Base-by-base conservation (phyloP, 1,284 basidiomycete genomes). In the Ustilago sp. region DNA sequence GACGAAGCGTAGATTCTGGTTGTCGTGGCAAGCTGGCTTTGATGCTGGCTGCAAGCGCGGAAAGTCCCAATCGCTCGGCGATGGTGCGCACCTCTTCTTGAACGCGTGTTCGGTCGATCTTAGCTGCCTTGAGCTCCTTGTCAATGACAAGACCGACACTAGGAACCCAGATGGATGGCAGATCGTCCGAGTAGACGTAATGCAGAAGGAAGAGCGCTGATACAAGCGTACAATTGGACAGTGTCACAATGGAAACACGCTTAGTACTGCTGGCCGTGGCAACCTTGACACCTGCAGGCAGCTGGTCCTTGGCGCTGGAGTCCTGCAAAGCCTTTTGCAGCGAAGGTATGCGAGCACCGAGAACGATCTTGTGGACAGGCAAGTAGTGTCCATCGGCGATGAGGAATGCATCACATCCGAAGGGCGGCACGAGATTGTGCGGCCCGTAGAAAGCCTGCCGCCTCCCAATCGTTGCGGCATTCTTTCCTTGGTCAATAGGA, bases 141-240 rank as follows among this genome's bases (percentile, higher is more conserved):
- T 88, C 88, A 3, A 93, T 87, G 2, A 88, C 86, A 1, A 87
- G 82, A 1, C 88, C 88, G 11, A 98, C 88, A 12, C 94, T 91
- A 12, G 89, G 88, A 81, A 98, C 95, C 94, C 94, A 97, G 7
- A 96, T 84, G 0, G 94, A 90, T 8, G 93, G 89, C 0, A 95
- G 86, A 34, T 92, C 90, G 85, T 98, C 95, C 2, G 93, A 90
- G 87, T 98, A 98, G 12, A 98, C 85, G 83, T 96, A 98, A 54
- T 92, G 90, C 17, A 97, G 85, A 7, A 98, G 88, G 31, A 98
- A 89, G 9, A 98, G 89, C 5, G 92, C 87, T 0, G 94, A 88
- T 4, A 94, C 87, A 0, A 92, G 88, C 51, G 90, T 89, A 74
- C 90, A 90, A 3, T 34, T 91, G 80, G 59, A 85, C 80, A 60